Base-by-base conservation (phyloP, 345 rosid species). In the Citrus mangshanensis region DNA sequence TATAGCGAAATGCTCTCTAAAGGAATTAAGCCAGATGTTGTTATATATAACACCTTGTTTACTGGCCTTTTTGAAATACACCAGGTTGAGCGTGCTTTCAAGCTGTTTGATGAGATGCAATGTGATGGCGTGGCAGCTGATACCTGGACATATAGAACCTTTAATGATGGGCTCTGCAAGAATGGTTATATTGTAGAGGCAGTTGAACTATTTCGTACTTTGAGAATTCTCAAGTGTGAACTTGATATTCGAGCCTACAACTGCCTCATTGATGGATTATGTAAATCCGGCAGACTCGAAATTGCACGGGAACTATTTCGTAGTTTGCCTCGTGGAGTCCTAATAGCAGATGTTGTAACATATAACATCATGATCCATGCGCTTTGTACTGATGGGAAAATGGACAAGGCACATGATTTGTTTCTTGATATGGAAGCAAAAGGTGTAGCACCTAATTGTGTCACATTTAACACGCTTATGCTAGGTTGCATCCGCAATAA, bases 151-250 rank as follows among this genome's bases (percentile, higher is more conserved):
- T 37, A 37, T n/a, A n/a, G n/a, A 0, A 51, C 0, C 7, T 16
- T 51, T 51, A 16, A 16, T 51, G 22, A 5, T 0, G 56, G 56
- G 21, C 56, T 51, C 22, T 51, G 22, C 56, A 51, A 51, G 56
- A 16, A 16, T 51, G 56, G 56, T 16, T 51, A 0, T 16, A 0
- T 51, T 51, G 0, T 14, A 0, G 6, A 16, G 56, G 56, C 56
- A 51, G 0, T 16, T 0, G 21, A 51, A 4, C 0, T 51, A 51
- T 51, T 51, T 0, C 22, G 7, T 51, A 0, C 7, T 18, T 0
- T 51, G 0, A 51, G 56, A 51, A 0, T 0, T 4, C 0, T 0
- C 56, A 51, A 51, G 56, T 51, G 0, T 51, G 56, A 51, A 5
- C 56, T 51, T 1, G 0, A 0, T 16, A 49, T 49, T 0, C 0